Base-by-base conservation (phyloP, 169 alveolate species). In the Neospora caninum region DNA sequence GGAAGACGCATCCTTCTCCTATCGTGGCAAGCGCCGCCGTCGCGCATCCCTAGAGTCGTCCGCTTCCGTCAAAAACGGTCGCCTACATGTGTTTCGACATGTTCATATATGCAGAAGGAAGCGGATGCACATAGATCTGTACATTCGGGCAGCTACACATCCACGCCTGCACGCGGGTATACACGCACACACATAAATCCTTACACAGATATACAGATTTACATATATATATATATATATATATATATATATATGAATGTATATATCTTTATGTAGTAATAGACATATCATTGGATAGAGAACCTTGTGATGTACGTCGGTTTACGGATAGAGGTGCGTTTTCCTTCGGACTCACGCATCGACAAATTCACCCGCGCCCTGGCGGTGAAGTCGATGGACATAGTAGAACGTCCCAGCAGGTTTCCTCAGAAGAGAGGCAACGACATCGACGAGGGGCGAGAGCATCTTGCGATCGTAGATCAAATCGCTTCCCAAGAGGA, bases 401-500 rank as follows among this genome's bases (percentile, higher is more conserved):
- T 88, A 88, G 92, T 53, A 88, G 13, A 88, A 67, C 0, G 53
- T 39, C 25, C 92, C 92, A 6, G 92, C 38, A 42, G 54, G 54
- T 16, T 53, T 53, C 80, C 22, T 53, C 36, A 88, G 92, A 9
- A 88, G 92, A 16, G 49, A 36, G 38, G 80, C 45, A 18, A 88
- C 67, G n/a, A 67, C 53, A 0, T 16, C 41, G 13, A 58, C 92
- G 43, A 49, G 34, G 34, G 45, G 38, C 83, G 43, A 25, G 27
- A 88, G 38, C 36, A 39, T 64, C 9, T 39, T 31, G 0, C n/a
- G 80, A 0, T 88, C 92, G 53, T 88, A 88, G 10, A 88, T 9
- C 82, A 88, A 39, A 36, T 88, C 92, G 82, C 92, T 88, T 6
- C 83, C 92, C n/a, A 88, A 42, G 16, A 88, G n/a, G 25, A 88